Evolutionary conservation across 164 flowering plant genomes (phyloP).

Genomic region (Liriodendron chinense): DNA sequence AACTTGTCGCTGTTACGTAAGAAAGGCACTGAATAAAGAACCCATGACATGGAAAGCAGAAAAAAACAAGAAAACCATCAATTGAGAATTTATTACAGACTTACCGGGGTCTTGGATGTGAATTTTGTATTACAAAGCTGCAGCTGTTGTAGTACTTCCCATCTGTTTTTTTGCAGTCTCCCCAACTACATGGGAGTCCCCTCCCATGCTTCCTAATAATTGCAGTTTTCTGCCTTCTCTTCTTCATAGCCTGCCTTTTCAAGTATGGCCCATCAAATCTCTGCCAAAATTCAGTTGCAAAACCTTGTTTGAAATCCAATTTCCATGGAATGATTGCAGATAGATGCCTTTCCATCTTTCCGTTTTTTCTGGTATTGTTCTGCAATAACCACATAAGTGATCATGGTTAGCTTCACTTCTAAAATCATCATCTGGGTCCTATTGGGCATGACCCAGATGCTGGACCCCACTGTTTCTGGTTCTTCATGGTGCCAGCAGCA

Average conservation of each 20-base stretch:
- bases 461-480: conserved; percentile 14
- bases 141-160: background rate
- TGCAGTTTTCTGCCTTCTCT: background rate
- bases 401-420: conserved; percentile 30
- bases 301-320: background rate
- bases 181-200: conserved; percentile 5
- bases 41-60: background rate
- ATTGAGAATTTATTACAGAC: background rate
- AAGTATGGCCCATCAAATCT: conserved; percentile 3
- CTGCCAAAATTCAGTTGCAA: background rate
- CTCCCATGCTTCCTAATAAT: background rate
- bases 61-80: background rate
- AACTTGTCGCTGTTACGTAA: background rate
- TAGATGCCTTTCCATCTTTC: background rate
- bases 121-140: background rate
- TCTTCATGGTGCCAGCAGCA: conserved; percentile 44
- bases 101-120: background rate
- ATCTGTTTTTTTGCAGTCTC: background rate
- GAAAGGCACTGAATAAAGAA: background rate
- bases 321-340: conserved; percentile 4
- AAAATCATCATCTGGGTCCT: conserved; percentile 30
- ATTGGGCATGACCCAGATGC: conserved; percentile 17
- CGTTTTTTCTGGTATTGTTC: background rate
- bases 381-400: background rate
- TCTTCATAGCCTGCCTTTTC: background rate